phyloP scores from a whole-genome alignment of 108 stramenopile genomes.

The Phaeodactylum tricornutum region DNA sequence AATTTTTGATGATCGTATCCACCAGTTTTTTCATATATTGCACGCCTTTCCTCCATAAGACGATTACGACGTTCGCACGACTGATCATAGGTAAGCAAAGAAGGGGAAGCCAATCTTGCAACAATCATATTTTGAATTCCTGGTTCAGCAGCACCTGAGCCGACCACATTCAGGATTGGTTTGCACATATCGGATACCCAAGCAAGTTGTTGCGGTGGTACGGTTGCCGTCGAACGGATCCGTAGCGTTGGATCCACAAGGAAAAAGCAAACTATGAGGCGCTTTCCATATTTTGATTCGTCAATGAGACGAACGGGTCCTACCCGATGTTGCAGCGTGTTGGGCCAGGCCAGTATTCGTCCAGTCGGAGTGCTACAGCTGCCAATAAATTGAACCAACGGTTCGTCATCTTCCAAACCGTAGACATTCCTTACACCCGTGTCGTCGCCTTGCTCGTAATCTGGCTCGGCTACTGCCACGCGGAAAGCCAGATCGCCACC shows the following conservation, averaged over 20 bases:
- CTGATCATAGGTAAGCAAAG: slow-evolving; percentile 1
- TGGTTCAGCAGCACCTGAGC: not conserved
- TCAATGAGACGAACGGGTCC: not conserved
- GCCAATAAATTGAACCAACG: not conserved
- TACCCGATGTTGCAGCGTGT: slow-evolving; percentile 4
- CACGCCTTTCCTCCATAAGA: slow-evolving; percentile 3
- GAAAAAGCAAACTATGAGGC: slow-evolving; percentile 3
- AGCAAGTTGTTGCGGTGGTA: slow-evolving; percentile 4
- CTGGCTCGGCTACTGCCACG: not conserved
- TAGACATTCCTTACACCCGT: slow-evolving; percentile 1
- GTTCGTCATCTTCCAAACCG: not conserved
- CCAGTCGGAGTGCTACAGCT: not conserved
- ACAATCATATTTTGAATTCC: not conserved
- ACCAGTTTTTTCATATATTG: not conserved
- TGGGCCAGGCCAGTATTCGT: slow-evolving; percentile 7
- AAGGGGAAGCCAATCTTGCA: not conserved
- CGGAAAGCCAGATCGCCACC: slow-evolving; percentile 6
- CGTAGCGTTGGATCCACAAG: slow-evolving; percentile 5
- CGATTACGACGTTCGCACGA: slow-evolving; percentile 4
- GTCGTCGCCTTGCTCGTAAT: slow-evolving; percentile 4
- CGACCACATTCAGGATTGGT: not conserved
- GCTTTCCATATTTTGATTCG: not conserved
- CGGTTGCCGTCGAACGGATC: slow-evolving; percentile 4
- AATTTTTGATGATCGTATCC: not conserved
- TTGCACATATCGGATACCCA: not conserved